phyloP scores from a whole-genome alignment of 2,329 filamentous ascomycete genomes.

The Fusarium compactum region DNA sequence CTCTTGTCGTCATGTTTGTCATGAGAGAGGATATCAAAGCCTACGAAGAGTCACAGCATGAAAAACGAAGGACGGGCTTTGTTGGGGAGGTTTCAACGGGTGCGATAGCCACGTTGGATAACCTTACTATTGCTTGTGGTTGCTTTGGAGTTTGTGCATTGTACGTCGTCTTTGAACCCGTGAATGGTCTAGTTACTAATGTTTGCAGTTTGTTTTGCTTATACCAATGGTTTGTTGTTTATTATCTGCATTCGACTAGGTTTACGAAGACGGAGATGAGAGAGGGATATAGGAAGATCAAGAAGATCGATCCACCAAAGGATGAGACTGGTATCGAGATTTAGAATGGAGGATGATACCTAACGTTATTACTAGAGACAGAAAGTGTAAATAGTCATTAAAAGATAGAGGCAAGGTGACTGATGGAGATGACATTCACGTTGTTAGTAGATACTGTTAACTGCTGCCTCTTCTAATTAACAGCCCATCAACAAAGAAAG shows the following conservation, averaged over 20 bases:
- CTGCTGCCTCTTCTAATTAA: not conserved
- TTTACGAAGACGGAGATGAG: conserved; percentile 26
- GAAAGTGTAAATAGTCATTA: not conserved
- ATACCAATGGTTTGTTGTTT: conserved; percentile 28
- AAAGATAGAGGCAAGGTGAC: not conserved
- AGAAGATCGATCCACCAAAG: conserved; percentile 5
- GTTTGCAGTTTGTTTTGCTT: conserved; percentile 17
- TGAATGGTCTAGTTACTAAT: not conserved
- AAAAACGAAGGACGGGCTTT: conserved; percentile 6
- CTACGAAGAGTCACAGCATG: conserved; percentile 3
- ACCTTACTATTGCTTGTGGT: conserved; percentile 29
- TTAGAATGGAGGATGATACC: not conserved
- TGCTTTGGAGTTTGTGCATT: conserved; percentile 35
- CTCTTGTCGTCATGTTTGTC: conserved; percentile 22
- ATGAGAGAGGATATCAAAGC: conserved; percentile 7
- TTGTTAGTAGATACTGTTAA: not conserved
- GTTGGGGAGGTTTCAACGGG: conserved; percentile 16
- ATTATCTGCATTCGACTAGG: conserved; percentile 13
- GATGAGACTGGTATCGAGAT: not conserved
- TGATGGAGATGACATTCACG: not conserved
- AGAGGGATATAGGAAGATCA: conserved; percentile 28
- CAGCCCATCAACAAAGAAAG: not conserved
- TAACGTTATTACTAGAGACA: not conserved
- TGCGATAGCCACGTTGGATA: conserved; percentile 22
- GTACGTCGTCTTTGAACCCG: not conserved